phyloP scores from a whole-genome alignment of 352 stramenopile genomes.

The Globisporangium radiosum region DNA sequence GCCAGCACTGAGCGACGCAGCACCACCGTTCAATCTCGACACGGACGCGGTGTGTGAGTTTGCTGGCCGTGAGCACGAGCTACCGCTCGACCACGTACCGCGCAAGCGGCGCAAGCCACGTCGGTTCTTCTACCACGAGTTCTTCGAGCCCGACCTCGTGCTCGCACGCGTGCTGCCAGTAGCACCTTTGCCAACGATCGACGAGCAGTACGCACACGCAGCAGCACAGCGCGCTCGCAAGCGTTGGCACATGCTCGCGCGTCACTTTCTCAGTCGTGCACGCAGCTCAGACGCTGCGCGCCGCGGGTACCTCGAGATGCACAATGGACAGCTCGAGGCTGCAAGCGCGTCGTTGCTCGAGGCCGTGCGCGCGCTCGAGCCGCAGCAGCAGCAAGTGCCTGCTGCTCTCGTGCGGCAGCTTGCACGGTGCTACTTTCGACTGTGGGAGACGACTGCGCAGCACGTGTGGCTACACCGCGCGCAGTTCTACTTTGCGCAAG shows the following conservation, averaged over 20 bases:
- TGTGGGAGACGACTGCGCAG: slow-evolving; percentile 26
- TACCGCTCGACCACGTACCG: slow-evolving; percentile 30
- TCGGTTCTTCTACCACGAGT: slow-evolving; percentile 70
- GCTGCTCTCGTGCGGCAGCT: slow-evolving; percentile 35
- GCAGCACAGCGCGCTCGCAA: slow-evolving; percentile 20
- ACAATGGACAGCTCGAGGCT: slow-evolving; percentile 26
- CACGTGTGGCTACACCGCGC: slow-evolving; percentile 31
- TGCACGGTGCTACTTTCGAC: slow-evolving; percentile 30
- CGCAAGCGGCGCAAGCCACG: slow-evolving; percentile 35
- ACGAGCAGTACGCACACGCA: slow-evolving; percentile 15
- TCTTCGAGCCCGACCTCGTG: slow-evolving; percentile 56
- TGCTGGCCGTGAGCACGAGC: slow-evolving; percentile 18
- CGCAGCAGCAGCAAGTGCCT: slow-evolving; percentile 11
- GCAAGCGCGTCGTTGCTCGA: slow-evolving; percentile 23
- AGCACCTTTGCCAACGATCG: neutral
- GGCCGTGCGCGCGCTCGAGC: slow-evolving; percentile 21
- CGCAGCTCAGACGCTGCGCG: slow-evolving; percentile 33
- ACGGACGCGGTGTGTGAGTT: slow-evolving; percentile 39
- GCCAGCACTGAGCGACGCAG: slow-evolving; percentile 1
- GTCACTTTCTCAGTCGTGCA: slow-evolving; percentile 29
- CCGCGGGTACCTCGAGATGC: slow-evolving; percentile 38
- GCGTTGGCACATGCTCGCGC: slow-evolving; percentile 36
- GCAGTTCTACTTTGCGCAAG: slow-evolving; percentile 42
- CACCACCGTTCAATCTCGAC: slow-evolving; percentile 45
- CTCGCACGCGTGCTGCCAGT: slow-evolving; percentile 7